Evolutionary conservation across 1,284 basidiomycete genomes (phyloP), one percentile per base, ranked within the genome.

Genomic region (Ustanciosporium gigantosporum): DNA sequence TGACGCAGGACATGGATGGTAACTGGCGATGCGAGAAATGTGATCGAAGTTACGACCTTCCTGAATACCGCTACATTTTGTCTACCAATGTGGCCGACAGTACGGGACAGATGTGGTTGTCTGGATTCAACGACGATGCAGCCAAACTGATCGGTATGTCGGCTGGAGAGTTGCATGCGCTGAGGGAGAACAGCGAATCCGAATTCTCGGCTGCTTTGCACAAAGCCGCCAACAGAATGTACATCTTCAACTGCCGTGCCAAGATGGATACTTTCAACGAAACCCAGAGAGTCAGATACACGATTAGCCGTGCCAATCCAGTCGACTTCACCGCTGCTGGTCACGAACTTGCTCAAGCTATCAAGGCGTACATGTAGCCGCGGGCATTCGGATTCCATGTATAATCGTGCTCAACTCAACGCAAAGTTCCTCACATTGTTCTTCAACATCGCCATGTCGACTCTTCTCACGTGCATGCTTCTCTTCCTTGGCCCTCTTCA

Each of bases 11-110:
- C 27, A 83, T 83, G 24, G 83, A 83, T 36, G 83, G 82, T 29
- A 44, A 59, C 19, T 98, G 92, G 92, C 81, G 85, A 37, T 99
- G 95, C 79, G 94, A 98, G 73, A 97, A 94, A 79, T 99, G 95
- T 78, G 85, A 91, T 52, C 84, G 84, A 70, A 67, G 84, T 80
- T 46, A 89, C 84, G 76, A 82, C 82, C 6, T 82, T 25, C 94
- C 94, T 3, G 85, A 91, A 67, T 85, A 93, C 78, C 84, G 94
- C 89, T 98, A 96, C 79, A 88, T 96, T 60, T 83, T 98, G 61
- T 84, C 86, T 23, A 84, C 95, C 80, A 91, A 90, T 45, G 88
- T 91, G 13, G 86, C 90, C 29, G 95, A 99, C 79, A 84, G 88
- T 79, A 88, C 90, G 14, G 87, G 87, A 17, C 89, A 92, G 76